Percentiles rank a stretch among this genome's conserved stretches.
Conservation (phyloP, 257 asterid species). For the Solanum lycopersicoides region DNA sequence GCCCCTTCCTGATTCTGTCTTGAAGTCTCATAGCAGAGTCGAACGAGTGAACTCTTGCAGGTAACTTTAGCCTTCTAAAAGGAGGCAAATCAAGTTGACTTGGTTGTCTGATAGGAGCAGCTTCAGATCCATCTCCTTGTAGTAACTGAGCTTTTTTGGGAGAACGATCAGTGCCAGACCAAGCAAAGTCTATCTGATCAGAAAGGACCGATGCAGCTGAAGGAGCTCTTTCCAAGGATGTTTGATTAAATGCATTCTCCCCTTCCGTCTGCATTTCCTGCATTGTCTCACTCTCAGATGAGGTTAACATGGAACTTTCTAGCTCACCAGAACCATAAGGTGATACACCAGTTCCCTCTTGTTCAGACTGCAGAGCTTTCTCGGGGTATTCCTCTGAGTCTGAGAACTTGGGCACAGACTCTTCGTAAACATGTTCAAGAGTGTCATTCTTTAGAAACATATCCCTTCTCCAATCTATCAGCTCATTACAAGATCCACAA, state of each 20-base stretch:
- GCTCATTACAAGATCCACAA: slow-evolving; percentile 10
- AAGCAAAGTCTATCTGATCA: slow-evolving; percentile 79
- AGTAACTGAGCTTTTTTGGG: slow-evolving; percentile 12
- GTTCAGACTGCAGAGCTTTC: slow-evolving; percentile 12
- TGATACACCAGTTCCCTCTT: slow-evolving; percentile 17
- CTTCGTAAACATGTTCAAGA: slow-evolving; percentile 24
- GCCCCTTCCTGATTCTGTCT: slow-evolving; percentile 60
- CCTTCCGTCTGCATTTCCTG: slow-evolving; percentile 11
- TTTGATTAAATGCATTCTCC: slow-evolving; percentile 3
- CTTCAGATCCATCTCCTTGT: slow-evolving; percentile 21
- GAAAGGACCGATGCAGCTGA: slow-evolving; percentile 74
- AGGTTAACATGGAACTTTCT: slow-evolving; percentile 13
- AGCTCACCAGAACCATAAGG: neutral
- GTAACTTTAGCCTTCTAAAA: slow-evolving; percentile 28
- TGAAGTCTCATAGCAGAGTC: slow-evolving; percentile 79
- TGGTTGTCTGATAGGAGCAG: slow-evolving; percentile 8
- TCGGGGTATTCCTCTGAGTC: slow-evolving; percentile 11
- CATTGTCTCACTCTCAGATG: slow-evolving; percentile 3
- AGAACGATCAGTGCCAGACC: slow-evolving; percentile 73
- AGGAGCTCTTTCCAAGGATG: slow-evolving; percentile 44
- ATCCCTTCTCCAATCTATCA: slow-evolving; percentile 24
- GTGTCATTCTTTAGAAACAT: slow-evolving; percentile 8
- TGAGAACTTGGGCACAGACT: slow-evolving; percentile 17
- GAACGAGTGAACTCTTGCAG: slow-evolving; percentile 70
- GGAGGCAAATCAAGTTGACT: slow-evolving; percentile 24